Evolutionary conservation across 148 eudicot species (phyloP).

Genomic region (Diospyros lotus): DNA sequence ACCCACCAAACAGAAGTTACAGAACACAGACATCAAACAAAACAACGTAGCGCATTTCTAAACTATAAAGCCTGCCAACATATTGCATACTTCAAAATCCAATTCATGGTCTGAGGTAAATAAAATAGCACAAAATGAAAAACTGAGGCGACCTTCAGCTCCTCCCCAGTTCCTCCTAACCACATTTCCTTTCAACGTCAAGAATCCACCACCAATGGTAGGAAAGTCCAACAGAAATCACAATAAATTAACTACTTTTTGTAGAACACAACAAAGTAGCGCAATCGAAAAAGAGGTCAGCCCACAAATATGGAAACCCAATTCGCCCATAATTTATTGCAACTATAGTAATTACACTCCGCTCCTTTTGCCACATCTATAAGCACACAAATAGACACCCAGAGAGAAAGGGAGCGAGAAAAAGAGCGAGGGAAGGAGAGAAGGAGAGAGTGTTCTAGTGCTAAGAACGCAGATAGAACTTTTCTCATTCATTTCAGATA

Average conservation of each 20-base stretch:
- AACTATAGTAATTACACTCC: not conserved
- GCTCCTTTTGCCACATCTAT: not conserved
- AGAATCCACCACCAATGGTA: not conserved
- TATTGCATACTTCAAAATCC: not conserved
- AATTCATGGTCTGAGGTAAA: not conserved
- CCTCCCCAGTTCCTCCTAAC: not conserved
- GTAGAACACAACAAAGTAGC: not conserved
- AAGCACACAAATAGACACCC: not conserved
- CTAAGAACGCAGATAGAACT: not conserved
- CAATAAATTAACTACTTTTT: not conserved
- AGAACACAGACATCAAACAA: not conserved
- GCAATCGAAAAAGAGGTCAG: not conserved
- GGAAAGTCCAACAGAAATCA: slow-evolving; percentile 1
- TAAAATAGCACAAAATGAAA: not conserved
- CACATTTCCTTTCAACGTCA: not conserved
- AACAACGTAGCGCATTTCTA: not conserved
- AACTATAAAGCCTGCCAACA: not conserved
- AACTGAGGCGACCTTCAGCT: not conserved
- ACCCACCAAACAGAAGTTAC: not conserved
- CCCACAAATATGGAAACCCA: not conserved
- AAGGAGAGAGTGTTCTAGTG: not conserved
- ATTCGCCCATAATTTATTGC: not conserved
- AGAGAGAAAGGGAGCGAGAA: not conserved
- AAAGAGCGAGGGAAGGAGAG: not conserved
- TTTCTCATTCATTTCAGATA: not conserved